phyloP scores from a whole-genome alignment of 257 asterid genomes.

The Agastache rugosa region DNA sequence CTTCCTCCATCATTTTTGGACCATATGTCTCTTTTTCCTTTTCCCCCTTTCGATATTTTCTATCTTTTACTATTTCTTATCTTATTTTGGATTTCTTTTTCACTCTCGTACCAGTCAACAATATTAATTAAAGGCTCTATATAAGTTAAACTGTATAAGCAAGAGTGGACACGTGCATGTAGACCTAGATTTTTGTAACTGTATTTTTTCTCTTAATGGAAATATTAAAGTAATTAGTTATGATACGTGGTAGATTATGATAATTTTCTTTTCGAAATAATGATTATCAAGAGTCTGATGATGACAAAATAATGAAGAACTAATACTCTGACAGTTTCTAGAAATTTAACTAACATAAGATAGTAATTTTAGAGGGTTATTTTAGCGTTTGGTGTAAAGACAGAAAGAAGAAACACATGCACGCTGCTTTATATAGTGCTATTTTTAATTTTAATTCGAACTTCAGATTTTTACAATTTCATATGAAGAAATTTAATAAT shows the following conservation, averaged over 20 bases:
- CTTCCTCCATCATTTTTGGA: constrained; percentile 32
- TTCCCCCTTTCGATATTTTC: background rate
- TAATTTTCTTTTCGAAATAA: no score
- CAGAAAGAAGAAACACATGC: no score
- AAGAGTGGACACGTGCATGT: background rate
- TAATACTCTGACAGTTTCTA: no score
- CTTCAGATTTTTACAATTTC: no score
- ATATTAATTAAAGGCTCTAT: background rate
- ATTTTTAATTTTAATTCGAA: no score
- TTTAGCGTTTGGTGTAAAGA: no score
- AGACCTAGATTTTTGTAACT: background rate
- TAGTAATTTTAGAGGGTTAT: no score
- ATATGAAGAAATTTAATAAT: no score
- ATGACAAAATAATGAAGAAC: background rate
- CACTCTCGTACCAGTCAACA: background rate
- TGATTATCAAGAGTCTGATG: background rate
- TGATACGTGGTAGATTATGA: background rate
- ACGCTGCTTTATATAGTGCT: no score
- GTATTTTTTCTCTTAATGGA: background rate
- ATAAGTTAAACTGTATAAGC: background rate
- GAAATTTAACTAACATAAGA: no score
- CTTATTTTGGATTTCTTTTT: background rate
- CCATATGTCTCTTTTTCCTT: constrained; percentile 19
- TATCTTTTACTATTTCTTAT: background rate
- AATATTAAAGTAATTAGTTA: background rate